Evolutionary conservation across 371 early-diverging fungal genomes (phyloP), one percentile per base, ranked within the genome.

Genomic region (Phascolomyces articulosus): DNA sequence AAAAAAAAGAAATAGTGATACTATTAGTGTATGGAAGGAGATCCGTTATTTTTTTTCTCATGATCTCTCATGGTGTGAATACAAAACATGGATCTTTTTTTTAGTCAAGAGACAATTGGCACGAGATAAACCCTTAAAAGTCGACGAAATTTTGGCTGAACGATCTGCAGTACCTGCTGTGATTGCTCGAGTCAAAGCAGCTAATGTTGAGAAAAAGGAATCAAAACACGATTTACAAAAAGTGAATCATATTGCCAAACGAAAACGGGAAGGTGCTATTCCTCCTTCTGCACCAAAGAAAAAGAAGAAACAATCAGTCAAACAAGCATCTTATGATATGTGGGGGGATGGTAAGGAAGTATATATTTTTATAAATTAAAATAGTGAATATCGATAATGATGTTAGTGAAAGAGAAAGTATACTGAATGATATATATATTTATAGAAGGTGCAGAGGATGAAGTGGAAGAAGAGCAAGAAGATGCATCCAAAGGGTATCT

Each of bases 141-240:
- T 95, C 63, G 94, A 96, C 62, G 86, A 94, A 67, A 92, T 96
- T 69, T 79, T 96, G 48, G 79, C 82, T 34, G 75, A 76, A 66
- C 85, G 86, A 58, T 90, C 88, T 16, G 86, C 80, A 62, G 87
- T 86, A 23, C 76, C 86, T 38, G 81, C 86, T 60, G 67, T 85
- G 23, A 73, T 31, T n/a, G 65, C 28, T n/a, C 68, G 66, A 10
- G 63, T 47, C 11, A 28, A 67, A 16, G 68, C 63, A 47, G 68
- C 71, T 3, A 69, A 69, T 27, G 60, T 41, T 47, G 64, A 72
- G 47, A 66, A 63, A 56, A 65, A 63, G 18, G 58, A 65, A 16
- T 79, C 79, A 9, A 75, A 65, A 55, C 47, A 67, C 53, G 67
- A 60, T 48, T 61, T 63, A 24, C 65, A 68, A 29, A 65, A 66